Conservation (phyloP, 768 basidiomycete species). For the Mycena galericulata region DNA sequence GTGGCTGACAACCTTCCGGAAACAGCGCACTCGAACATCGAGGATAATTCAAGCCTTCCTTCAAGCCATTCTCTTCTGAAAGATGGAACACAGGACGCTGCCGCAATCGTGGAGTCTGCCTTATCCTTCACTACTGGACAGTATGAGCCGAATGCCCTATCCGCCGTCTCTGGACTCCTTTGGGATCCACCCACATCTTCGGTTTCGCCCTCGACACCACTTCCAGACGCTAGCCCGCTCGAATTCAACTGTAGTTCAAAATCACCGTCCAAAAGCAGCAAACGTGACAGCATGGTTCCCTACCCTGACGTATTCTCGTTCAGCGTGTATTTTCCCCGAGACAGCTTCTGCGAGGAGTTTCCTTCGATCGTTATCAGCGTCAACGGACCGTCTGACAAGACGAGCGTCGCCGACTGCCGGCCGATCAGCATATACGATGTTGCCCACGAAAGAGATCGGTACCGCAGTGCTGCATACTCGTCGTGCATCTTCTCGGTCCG, state of each 20-base stretch:
- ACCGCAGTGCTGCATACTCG: conserved; percentile 24
- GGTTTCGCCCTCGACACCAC: conserved; percentile 22
- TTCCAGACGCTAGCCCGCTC: conserved; percentile 11
- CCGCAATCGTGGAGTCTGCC: neutral
- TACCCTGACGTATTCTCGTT: conserved; percentile 40
- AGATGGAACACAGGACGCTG: neutral
- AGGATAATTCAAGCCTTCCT: conserved; percentile 12
- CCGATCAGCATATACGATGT: conserved; percentile 28
- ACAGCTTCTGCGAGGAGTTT: conserved; percentile 29
- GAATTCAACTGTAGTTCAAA: conserved; percentile 7
- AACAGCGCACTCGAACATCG: neutral
- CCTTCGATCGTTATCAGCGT: conserved; percentile 8
- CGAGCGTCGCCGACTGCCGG: neutral
- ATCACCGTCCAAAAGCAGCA: conserved; percentile 3
- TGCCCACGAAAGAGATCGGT: conserved; percentile 20
- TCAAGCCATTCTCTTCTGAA: too few relatives aligned
- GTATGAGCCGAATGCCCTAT: conserved; percentile 30
- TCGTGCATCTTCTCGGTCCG: conserved; percentile 10
- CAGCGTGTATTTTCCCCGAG: conserved; percentile 32
- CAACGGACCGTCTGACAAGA: conserved; percentile 16
- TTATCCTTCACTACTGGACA: conserved; percentile 5
- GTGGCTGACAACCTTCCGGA: neutral
- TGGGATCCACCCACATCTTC: conserved; percentile 31
- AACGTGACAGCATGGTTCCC: conserved; percentile 23
- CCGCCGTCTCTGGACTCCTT: conserved; percentile 34